Percentiles rank a stretch among this genome's conserved stretches.
Conservation (phyloP, 2,329 filamentous ascomycete genomes). For the Leptographium lundbergii region DNA sequence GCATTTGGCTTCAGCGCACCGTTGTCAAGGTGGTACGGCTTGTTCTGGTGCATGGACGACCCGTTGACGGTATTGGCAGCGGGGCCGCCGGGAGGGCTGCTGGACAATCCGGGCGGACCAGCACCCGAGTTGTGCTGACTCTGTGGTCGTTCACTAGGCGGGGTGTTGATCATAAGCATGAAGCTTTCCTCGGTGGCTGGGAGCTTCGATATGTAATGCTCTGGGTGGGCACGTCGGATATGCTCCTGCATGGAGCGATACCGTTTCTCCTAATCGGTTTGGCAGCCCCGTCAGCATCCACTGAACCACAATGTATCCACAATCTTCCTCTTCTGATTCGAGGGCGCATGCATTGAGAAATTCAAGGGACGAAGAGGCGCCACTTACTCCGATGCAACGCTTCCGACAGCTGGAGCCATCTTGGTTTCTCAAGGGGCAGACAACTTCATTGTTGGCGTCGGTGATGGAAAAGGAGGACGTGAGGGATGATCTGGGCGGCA, state of each 20-base stretch:
- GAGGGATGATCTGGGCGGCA: conserved; percentile 80
- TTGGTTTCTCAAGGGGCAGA: conserved; percentile 89
- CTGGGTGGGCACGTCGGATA: conserved; percentile 90
- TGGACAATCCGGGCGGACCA: conserved; percentile 10
- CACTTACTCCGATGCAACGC: conserved; percentile 92
- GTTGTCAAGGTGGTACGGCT: conserved; percentile 49
- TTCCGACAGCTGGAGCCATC: conserved; percentile 96
- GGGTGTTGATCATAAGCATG: conserved; percentile 85
- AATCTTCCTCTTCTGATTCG: too few relatives aligned
- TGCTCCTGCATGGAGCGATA: conserved; percentile 99
- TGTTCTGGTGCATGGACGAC: conserved; percentile 14
- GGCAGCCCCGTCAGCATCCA: background rate
- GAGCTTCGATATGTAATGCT: conserved; percentile 95
- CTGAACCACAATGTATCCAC: too few relatives aligned
- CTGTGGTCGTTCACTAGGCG: conserved; percentile 38
- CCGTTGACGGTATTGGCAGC: background rate
- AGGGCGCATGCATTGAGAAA: background rate
- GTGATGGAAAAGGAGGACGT: conserved; percentile 86
- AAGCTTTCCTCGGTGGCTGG: conserved; percentile 98
- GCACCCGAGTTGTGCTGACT: conserved; percentile 21
- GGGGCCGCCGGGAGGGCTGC: conserved; percentile 1
- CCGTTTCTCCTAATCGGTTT: conserved; percentile 21
- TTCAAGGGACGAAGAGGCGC: conserved; percentile 20
- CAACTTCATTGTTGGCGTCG: conserved; percentile 88
- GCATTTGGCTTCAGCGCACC: conserved; percentile 53